Percentiles rank a stretch among this genome's conserved stretches.
phyloP scores from a whole-genome alignment of 176 grass and related monocot species.

The Carex myosuroides region DNA sequence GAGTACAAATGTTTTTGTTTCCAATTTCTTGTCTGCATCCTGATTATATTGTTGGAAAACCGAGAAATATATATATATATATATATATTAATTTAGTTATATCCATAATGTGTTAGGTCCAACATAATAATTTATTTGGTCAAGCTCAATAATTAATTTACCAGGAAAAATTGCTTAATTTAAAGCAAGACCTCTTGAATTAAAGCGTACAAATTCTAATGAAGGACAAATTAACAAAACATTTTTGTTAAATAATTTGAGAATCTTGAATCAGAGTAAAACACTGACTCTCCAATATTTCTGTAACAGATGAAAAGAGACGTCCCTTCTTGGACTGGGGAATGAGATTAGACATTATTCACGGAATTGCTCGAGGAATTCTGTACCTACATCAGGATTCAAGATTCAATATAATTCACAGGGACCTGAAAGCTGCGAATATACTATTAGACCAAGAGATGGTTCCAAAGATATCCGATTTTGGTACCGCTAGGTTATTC shows the following conservation, averaged over 20 bases:
- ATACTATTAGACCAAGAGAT: slow-evolving; percentile 50
- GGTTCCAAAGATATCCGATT: slow-evolving; percentile 71
- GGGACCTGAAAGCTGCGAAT: slow-evolving; percentile 54
- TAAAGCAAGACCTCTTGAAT: background rate
- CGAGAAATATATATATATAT: background rate
- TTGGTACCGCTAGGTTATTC: slow-evolving; percentile 43
- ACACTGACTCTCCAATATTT: background rate
- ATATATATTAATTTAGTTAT: background rate
- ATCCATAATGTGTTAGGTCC: background rate
- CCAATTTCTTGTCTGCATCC: background rate
- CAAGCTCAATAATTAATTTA: background rate
- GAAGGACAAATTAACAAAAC: background rate
- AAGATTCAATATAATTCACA: slow-evolving; percentile 47
- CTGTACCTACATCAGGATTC: slow-evolving; percentile 65
- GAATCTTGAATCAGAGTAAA: background rate
- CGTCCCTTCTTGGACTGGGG: slow-evolving; percentile 28
- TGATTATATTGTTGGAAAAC: background rate
- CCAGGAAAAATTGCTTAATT: background rate
- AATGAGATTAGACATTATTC: slow-evolving; percentile 46
- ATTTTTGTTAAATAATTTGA: background rate
- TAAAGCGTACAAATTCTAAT: background rate
- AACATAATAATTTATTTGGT: background rate
- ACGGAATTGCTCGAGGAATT: slow-evolving; percentile 43
- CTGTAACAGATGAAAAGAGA: slow-evolving; percentile 22
- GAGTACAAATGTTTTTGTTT: background rate